Conservation (phyloP, 2,329 filamentous ascomycete species). For the Aspergillus caelatus region DNA sequence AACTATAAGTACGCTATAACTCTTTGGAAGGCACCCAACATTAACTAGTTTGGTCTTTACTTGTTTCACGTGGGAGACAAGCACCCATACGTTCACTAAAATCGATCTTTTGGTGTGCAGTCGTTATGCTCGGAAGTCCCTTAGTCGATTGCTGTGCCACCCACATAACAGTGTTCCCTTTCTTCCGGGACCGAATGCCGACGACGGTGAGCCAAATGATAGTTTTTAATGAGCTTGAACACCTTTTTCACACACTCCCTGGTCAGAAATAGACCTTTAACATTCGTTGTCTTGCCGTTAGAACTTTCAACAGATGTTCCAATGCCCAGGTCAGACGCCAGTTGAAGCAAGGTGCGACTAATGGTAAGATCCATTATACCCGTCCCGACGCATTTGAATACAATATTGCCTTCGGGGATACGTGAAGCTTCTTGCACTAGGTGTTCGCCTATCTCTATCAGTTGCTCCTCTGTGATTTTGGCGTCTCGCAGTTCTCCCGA, state of each 20-base stretch:
- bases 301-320: conserved; percentile 18
- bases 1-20: not conserved
- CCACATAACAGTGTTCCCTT: too few species aligned
- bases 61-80: too few species aligned
- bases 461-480: conserved; percentile 36
- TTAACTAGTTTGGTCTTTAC: too few species aligned
- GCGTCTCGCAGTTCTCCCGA: conserved; percentile 51
- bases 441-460: conserved; percentile 47
- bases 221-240: too few species aligned
- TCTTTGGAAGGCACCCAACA: not conserved
- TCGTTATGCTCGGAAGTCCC: too few species aligned
- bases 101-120: too few species aligned
- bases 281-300: not conserved
- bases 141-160: too few species aligned
- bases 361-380: conserved; percentile 55
- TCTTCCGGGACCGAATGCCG: too few species aligned
- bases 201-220: too few species aligned
- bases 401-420: conserved; percentile 39
- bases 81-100: too few species aligned
- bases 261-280: too few species aligned
- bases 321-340: conserved; percentile 36
- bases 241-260: too few species aligned
- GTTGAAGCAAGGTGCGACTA: conserved; percentile 43
- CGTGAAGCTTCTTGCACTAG: conserved; percentile 20
- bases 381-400: conserved; percentile 50